A percentile compares a stretch with the other conserved stretches of the same genome.
Conservation (phyloP, 176 grass and related monocot species). For the Carex scoparia region DNA sequence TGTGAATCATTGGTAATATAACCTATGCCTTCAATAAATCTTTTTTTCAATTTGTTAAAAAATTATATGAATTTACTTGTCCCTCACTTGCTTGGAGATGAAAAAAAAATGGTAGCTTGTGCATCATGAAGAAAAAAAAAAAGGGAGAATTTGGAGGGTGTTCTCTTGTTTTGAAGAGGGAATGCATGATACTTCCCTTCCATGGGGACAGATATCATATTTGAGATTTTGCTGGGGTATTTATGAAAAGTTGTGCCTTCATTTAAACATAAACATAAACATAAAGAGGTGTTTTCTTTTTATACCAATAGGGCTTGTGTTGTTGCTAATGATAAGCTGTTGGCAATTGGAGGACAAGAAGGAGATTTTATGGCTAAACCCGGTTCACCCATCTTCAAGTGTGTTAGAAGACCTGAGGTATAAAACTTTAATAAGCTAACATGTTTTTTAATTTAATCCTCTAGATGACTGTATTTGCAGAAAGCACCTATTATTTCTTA, state of each 20-base stretch:
- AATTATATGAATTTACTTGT: not conserved
- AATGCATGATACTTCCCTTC: not conserved
- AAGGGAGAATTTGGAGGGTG: not conserved
- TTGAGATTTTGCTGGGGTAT: constrained; percentile 5
- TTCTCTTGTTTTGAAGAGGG: constrained; percentile 1
- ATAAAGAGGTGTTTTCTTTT: constrained; percentile 17
- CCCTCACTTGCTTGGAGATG: not conserved
- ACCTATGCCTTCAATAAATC: not conserved
- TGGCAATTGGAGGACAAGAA: constrained; percentile 96
- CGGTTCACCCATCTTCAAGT: constrained; percentile 98
- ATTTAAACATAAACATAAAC: not conserved
- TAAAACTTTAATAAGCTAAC: constrained; percentile 1
- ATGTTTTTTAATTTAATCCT: not conserved
- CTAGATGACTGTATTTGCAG: not conserved
- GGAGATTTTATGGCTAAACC: constrained; percentile 99
- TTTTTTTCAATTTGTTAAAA: not conserved
- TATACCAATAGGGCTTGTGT: constrained; percentile 64
- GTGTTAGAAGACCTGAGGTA: constrained; percentile 93
- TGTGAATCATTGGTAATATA: not conserved
- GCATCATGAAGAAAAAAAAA: not conserved
- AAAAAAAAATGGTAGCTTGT: not conserved
- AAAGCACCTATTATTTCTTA: not conserved
- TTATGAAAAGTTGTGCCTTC: not conserved
- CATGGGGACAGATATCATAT: not conserved
- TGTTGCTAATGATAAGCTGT: constrained; percentile 90